Conservation (phyloP, 1,284 basidiomycete species). For the Pterulicium gracile region DNA sequence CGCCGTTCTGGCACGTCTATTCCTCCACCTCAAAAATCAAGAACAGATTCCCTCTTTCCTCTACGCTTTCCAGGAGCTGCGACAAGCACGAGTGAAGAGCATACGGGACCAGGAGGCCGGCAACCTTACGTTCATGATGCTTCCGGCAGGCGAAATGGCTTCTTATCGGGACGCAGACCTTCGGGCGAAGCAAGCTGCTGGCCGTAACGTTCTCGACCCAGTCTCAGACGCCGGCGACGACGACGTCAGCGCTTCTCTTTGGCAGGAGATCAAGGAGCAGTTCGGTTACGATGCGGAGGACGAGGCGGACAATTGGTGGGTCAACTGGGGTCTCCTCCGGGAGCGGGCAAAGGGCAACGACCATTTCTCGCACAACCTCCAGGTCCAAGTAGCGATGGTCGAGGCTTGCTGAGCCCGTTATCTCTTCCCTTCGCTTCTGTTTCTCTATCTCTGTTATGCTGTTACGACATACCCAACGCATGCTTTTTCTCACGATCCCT, state of each 20-base stretch:
- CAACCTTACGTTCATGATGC: slow-evolving; percentile 26
- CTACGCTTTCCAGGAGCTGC: slow-evolving; percentile 40
- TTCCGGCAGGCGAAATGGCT: slow-evolving; percentile 27
- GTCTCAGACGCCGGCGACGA: slow-evolving; percentile 8
- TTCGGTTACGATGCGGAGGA: slow-evolving; percentile 35
- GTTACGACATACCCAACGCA: not conserved
- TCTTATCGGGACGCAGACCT: slow-evolving; percentile 31
- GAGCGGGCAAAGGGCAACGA: slow-evolving; percentile 14
- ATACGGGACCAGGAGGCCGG: slow-evolving; percentile 25
- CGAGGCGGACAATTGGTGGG: slow-evolving; percentile 31
- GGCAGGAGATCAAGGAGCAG: slow-evolving; percentile 28
- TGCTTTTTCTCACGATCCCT: not conserved
- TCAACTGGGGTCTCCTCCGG: slow-evolving; percentile 24
- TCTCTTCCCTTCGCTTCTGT: not conserved
- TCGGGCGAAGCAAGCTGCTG: slow-evolving; percentile 25
- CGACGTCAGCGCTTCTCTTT: slow-evolving; percentile 9
- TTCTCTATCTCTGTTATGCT: not conserved
- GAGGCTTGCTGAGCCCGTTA: not conserved
- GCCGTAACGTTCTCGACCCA: slow-evolving; percentile 22
- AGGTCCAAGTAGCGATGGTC: not conserved
- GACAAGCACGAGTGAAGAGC: slow-evolving; percentile 28
- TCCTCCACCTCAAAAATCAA: slow-evolving; percentile 36
- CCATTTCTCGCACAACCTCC: not conserved
- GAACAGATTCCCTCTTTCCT: slow-evolving; percentile 43
- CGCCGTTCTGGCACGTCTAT: slow-evolving; percentile 43